phyloP scores from a whole-genome alignment of 306 rosid genomes.

The Geum urbanum region DNA sequence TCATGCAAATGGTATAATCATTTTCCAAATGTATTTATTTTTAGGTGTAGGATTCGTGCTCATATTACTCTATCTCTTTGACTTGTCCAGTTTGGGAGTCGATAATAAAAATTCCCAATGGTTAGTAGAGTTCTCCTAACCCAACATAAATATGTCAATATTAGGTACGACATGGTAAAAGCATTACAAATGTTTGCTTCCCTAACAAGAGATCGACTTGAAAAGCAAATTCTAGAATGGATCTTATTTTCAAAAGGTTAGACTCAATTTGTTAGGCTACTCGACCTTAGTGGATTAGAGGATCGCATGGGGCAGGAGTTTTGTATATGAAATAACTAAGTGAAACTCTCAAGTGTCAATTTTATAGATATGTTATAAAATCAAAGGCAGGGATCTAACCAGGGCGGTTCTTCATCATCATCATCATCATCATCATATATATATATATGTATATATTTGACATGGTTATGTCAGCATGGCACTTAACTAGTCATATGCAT shows the following conservation, averaged over 20 bases:
- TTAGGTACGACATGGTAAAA: slow-evolving; percentile 54
- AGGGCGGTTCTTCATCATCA: slow-evolving; percentile 50
- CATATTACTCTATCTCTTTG: slow-evolving; percentile 16
- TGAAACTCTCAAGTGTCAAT: slow-evolving; percentile 1
- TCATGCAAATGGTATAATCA: slow-evolving; percentile 47
- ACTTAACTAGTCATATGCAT: slow-evolving; percentile 16
- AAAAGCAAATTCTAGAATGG: slow-evolving; percentile 9
- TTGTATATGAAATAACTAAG: background rate
- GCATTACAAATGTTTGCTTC: slow-evolving; percentile 57
- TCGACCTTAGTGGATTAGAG: slow-evolving; percentile 4
- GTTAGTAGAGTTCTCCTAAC: slow-evolving; percentile 68
- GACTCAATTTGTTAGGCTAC: slow-evolving; percentile 25
- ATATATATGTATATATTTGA: slow-evolving; percentile 27
- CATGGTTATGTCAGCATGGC: background rate
- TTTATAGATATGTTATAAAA: background rate
- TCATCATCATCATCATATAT: no score
- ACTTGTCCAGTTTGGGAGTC: slow-evolving; percentile 27
- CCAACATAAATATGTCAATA: slow-evolving; percentile 46
- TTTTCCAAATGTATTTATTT: background rate
- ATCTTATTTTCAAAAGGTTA: slow-evolving; percentile 48
- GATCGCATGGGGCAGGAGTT: slow-evolving; percentile 39
- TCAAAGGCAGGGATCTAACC: slow-evolving; percentile 32
- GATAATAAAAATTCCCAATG: slow-evolving; percentile 50
- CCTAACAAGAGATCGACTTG: slow-evolving; percentile 54
- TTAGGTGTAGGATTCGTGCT: background rate